Conservation (phyloP, 2,329 filamentous ascomycete species). For the Alternaria alternata region DNA sequence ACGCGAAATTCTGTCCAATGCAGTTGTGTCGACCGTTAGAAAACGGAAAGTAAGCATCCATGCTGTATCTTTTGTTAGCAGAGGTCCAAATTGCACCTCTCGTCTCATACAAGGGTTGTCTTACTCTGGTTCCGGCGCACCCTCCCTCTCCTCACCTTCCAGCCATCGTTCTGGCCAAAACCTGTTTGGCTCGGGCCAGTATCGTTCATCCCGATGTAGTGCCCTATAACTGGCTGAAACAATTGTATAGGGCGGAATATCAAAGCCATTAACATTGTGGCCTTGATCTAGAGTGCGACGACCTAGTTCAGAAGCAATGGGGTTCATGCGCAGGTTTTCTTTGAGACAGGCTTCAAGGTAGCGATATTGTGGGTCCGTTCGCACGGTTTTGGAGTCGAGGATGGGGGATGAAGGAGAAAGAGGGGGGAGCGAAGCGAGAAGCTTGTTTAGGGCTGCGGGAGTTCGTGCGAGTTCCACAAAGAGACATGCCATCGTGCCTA, state of each 20-base stretch:
- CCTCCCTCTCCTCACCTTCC: slow-evolving; percentile 1
- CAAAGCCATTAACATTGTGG: background rate
- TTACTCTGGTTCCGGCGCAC: slow-evolving; percentile 5
- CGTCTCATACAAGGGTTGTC: background rate
- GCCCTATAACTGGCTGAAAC: slow-evolving; percentile 4
- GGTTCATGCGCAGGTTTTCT: slow-evolving; percentile 3
- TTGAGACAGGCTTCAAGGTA: background rate
- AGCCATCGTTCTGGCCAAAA: slow-evolving; percentile 7
- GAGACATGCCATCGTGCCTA: slow-evolving; percentile 5
- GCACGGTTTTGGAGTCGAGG: background rate
- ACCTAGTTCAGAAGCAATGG: slow-evolving; percentile 2
- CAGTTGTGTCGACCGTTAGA: slow-evolving; percentile 4
- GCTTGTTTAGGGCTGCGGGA: background rate
- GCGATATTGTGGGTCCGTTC: background rate
- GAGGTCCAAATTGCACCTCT: background rate
- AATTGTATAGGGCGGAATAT: background rate
- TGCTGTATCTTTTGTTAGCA: background rate
- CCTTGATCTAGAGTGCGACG: slow-evolving; percentile 1
- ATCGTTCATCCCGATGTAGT: background rate
- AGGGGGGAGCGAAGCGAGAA: slow-evolving; percentile 1
- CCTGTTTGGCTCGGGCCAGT: slow-evolving; percentile 3
- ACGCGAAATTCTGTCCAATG: slow-evolving; percentile 2
- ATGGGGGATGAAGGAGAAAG: background rate
- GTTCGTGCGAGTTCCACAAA: slow-evolving; percentile 6
- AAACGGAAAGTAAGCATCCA: slow-evolving; percentile 4